phyloP scores from a whole-genome alignment of 441 rosid genomes.

The Eutrema salsugineum region DNA sequence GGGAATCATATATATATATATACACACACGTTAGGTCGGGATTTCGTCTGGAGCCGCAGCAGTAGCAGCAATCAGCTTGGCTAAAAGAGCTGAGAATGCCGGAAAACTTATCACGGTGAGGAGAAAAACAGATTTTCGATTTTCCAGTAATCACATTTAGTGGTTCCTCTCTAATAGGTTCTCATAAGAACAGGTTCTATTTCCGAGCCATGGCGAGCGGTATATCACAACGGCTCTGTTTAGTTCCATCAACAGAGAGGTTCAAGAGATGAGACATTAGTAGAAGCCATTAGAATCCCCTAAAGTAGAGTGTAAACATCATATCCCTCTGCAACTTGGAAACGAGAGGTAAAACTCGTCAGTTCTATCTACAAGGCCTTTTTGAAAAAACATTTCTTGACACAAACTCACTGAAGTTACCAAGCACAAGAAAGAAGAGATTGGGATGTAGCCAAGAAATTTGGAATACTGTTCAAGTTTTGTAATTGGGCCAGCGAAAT shows the following conservation, averaged over 20 bases:
- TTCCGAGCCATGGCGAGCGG: conserved; percentile 96
- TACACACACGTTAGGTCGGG: conserved; percentile 57
- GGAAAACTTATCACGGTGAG: conserved; percentile 88
- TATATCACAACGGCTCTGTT: conserved; percentile 83
- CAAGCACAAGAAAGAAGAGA: no score
- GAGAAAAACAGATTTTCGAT: background rate
- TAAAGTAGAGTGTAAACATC: conserved; percentile 2
- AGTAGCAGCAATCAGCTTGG: conserved; percentile 77
- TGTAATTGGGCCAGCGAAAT: no score
- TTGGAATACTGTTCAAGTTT: no score
- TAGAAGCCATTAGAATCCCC: conserved; percentile 11
- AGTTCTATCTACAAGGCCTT: no score
- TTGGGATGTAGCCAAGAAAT: no score
- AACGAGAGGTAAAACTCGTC: conserved; percentile 7
- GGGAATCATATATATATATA: background rate
- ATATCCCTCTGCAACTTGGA: background rate
- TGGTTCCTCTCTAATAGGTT: conserved; percentile 2
- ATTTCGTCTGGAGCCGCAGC: conserved; percentile 97
- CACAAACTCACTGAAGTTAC: no score
- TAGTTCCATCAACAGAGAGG: conserved; percentile 64
- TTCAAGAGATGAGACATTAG: conserved; percentile 49
- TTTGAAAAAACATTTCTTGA: no score
- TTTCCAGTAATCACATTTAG: background rate
- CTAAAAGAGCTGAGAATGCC: conserved; percentile 78
- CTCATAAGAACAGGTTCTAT: conserved; percentile 54